phyloP scores from a whole-genome alignment of 2,329 filamentous ascomycete species.

The Colletotrichum sp. region DNA sequence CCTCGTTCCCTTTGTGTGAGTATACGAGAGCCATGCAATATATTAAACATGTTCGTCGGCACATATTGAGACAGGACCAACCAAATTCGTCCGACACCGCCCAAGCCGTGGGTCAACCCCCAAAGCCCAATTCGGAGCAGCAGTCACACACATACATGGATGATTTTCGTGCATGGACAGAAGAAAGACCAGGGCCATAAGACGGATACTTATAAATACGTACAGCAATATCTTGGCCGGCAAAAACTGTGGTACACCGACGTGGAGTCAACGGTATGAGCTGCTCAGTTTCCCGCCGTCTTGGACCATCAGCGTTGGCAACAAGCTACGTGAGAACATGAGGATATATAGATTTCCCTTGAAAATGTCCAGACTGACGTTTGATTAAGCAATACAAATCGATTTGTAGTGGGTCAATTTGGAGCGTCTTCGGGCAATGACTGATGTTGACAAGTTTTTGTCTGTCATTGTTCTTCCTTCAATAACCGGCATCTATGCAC shows the following conservation, averaged over 20 bases:
- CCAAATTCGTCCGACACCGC: neutral
- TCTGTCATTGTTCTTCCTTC: neutral
- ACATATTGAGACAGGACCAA: neutral
- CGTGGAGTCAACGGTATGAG: neutral
- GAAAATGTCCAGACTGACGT: neutral
- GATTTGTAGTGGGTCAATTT: neutral
- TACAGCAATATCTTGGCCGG: neutral
- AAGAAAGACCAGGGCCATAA: neutral
- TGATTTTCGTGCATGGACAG: too few relatives aligned
- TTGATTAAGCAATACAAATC: neutral
- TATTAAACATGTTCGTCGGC: neutral
- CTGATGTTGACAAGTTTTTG: neutral
- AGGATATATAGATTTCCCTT: accelerated
- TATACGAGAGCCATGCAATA: neutral
- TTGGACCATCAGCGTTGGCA: neutral
- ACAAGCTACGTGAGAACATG: accelerated
- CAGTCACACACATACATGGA: too few relatives aligned
- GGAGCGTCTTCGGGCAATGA: neutral
- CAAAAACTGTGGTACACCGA: neutral
- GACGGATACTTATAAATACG: neutral
- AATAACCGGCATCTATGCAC: accelerated
- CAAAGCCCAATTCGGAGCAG: neutral
- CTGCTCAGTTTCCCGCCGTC: neutral
- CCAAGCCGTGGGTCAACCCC: neutral
- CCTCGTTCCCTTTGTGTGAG: neutral